These are phyloP conservation scores for Lipomyces yamadae DNA, from an alignment of 805 yeast species.

Conservation along the genomic window DNA sequence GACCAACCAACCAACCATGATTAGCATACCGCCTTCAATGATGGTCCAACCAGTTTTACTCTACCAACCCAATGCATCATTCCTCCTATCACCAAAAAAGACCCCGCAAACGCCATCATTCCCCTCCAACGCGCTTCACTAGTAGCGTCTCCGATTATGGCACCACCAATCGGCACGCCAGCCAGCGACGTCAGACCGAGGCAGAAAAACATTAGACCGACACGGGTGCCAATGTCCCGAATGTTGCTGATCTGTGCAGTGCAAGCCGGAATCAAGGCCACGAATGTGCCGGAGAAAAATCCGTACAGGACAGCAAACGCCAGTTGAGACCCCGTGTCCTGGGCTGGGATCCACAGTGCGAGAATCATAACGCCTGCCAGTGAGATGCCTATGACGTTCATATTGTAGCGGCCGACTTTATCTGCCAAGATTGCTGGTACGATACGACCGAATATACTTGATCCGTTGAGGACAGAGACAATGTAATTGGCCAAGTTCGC, in stretches of 20 bases:
- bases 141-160: conserved; percentile 28
- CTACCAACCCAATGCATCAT: conserved; percentile 28
- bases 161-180: conserved; percentile 46
- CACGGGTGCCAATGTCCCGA: conserved; percentile 47
- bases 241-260: conserved; percentile 42
- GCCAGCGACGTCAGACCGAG: conserved; percentile 56
- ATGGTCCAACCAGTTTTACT: conserved; percentile 38
- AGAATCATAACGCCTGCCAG: conserved; percentile 44
- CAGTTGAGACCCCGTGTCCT: conserved; percentile 41
- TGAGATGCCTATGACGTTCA: conserved; percentile 44
- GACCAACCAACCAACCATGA: background rate
- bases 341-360: conserved; percentile 47
- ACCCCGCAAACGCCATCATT: conserved; percentile 36
- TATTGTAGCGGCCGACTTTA: conserved; percentile 54
- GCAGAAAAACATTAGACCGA: conserved; percentile 65
- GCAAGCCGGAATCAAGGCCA: conserved; percentile 45
- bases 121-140: conserved; percentile 22
- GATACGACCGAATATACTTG: conserved; percentile 54
- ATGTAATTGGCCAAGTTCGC: conserved; percentile 40
- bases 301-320: conserved; percentile 45
- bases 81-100: conserved; percentile 25
- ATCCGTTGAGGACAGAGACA: conserved; percentile 46
- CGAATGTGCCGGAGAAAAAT: conserved; percentile 45
- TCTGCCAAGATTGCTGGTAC: conserved; percentile 57
- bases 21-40: conserved; percentile 30